Conservation (phyloP, 257 asterid genomes). For the Nicotiana sylvestris region DNA sequence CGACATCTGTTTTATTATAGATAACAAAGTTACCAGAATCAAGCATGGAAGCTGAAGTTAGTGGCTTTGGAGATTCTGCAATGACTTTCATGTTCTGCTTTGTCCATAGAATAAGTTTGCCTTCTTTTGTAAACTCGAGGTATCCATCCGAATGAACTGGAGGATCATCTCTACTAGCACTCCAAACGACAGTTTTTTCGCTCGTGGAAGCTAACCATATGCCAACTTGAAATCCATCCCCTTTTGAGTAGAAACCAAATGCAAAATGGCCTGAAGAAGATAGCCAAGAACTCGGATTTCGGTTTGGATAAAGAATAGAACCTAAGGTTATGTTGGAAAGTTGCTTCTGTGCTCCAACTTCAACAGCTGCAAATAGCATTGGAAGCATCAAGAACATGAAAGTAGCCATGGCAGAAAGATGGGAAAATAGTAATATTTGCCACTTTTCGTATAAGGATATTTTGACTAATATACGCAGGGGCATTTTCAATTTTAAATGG, state of each 20-base stretch:
- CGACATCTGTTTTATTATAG: slow-evolving; percentile 16
- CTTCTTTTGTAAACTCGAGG: slow-evolving; percentile 1
- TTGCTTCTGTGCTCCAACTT: slow-evolving; percentile 5
- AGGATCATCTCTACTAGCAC: not conserved
- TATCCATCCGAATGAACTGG: slow-evolving; percentile 4
- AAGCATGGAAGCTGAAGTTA: slow-evolving; percentile 33
- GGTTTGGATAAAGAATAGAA: slow-evolving; percentile 13
- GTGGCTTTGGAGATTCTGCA: not conserved
- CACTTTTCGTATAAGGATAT: not conserved
- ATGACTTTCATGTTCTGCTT: not conserved
- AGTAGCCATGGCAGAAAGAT: not conserved
- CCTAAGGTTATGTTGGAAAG: slow-evolving; percentile 11
- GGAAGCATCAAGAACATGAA: slow-evolving; percentile 5
- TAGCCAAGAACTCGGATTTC: slow-evolving; percentile 15
- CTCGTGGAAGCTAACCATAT: slow-evolving; percentile 11
- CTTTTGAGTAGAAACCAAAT: slow-evolving; percentile 21
- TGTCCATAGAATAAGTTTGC: slow-evolving; percentile 4
- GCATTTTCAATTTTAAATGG: not conserved
- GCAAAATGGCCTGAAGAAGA: slow-evolving; percentile 23
- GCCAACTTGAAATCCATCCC: slow-evolving; percentile 20
- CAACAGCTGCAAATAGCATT: not conserved
- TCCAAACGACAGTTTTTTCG: not conserved
- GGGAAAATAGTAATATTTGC: not conserved
- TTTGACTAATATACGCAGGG: not conserved
- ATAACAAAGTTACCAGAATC: slow-evolving; percentile 57